Evolutionary conservation across 305 asterid species (phyloP), one percentile per base, ranked within the genome.

Genomic region (Solanum hybrid): DNA sequence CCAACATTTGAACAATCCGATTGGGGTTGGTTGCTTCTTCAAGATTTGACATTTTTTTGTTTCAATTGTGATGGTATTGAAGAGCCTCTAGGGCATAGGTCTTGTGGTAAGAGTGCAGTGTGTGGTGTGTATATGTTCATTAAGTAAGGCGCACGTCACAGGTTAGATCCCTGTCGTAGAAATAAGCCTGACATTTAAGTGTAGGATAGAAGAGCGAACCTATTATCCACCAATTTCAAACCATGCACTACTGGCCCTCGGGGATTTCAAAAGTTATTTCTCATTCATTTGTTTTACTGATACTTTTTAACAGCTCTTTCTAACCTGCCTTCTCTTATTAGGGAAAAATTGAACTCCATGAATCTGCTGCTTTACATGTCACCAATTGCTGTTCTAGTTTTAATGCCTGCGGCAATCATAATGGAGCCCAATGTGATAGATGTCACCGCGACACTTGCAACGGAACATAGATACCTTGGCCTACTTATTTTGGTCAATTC

Each of bases 291-390:
- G 71, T 60, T 60, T 60, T 60, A 60, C 71, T 60, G 71, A 60
- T 60, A 19, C 71, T 60, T 60, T 84, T 24, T 8, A 10, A 69
- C 26, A 73, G 31, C 71, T 75, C 73, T 19, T 38, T 45, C 29
- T 71, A 27, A 81, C 26, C 40, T 17, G 87, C 87, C 26, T 64
- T 72, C 34, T 88, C 87, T 80, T 85, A 66, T 79, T 94, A 97
- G 99, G 96, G 99, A 97, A 93, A 97, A 94, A 92, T 90, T 97
- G 93, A 97, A 97, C 95, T 97, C 99, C 71, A 96, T 97, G 99
- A 97, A 97, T 91, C 91, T 97, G 97, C 92, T 97, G 95, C 98
- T 97, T 88, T 97, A 96, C 69, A 97, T 97, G 99, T 93, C 99
- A 81, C 99, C 99, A 38, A 92, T 97, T n/a, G 99, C 99, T 26